Evolutionary conservation across 768 basidiomycete species (phyloP), one percentile per base, ranked within the genome.

Genomic region (Pleurotus djamor): DNA sequence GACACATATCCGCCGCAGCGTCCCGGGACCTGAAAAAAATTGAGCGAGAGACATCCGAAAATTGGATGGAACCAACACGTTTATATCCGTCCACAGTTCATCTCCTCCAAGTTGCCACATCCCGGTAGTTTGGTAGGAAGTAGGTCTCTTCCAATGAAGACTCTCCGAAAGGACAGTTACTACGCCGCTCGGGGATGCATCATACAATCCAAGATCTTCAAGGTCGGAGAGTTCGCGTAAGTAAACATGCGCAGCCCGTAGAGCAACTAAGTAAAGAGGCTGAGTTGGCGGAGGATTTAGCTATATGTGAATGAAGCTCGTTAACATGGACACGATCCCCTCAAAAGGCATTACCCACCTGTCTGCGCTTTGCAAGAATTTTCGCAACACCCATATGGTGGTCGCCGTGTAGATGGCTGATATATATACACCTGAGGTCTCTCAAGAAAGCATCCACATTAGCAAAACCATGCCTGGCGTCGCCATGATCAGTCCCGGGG

Each of bases 401-500:
- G 67, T 98, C 96, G 0, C 83, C 96, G 67, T 97, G 96, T 64
- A 90, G 82, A 69, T 98, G 96, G 61, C 91, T 94, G 60, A 96
- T 78, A 70, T 88, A 97, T 38, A 98, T 81, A 67, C 91, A 86
- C 65, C 83, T 88, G 10, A 95, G 70, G 52, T 89, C 76, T n/a
- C 86, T 76, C 54, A 95, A 74, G 12, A 88, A 43, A 14, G 36
- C 41, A 41, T 56, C 33, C 12, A 56, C 54, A 56, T 56, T 32
- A 16, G 37, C 28, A 16, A 44, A n/a, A 5, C 44, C 77, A 10
- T 84, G 68, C 79, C 83, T 83, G 2, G 83, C 84, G 57, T 77
- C 78, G 8, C 67, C 62, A 0, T 71, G 59, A 4, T 66, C 65
- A 1, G 65, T 61, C 4, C 64, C 66, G 37, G 81, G 77, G 14